phyloP scores from a whole-genome alignment of 129 eudicot genomes.

The Apium graveolens region DNA sequence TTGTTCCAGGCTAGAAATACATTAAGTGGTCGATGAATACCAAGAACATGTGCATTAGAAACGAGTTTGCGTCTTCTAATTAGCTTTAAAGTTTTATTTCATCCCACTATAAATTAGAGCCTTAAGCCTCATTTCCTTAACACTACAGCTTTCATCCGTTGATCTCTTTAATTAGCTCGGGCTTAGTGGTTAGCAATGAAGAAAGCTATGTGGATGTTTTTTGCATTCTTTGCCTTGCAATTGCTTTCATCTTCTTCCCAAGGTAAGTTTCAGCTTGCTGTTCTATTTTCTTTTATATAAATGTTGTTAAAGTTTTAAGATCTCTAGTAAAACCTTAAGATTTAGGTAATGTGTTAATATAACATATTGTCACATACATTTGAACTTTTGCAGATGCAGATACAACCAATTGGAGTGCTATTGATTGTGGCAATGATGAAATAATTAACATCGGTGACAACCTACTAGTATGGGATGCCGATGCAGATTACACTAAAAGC shows the following conservation, averaged over 20 bases:
- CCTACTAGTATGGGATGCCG: not conserved
- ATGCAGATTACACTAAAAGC: not conserved
- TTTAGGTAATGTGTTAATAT: too few relatives aligned
- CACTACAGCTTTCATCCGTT: not conserved
- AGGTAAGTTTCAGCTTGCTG: not conserved
- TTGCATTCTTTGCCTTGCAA: not conserved
- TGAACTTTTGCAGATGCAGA: not conserved
- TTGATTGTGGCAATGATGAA: not conserved
- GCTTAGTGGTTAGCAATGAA: not conserved
- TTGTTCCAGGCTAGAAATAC: too few relatives aligned
- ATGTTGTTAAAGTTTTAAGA: not conserved
- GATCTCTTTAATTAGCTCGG: not conserved
- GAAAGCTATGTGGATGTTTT: not conserved
- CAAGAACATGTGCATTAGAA: too few relatives aligned
- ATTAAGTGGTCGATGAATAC: too few relatives aligned
- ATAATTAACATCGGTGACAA: not conserved
- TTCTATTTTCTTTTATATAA: not conserved
- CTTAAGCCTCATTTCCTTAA: not conserved
- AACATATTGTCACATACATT: too few relatives aligned
- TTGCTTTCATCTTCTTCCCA: not conserved
- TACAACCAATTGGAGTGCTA: not conserved
- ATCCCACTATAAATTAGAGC: not conserved
- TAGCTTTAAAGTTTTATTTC: not conserved
- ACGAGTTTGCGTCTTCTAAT: not conserved
- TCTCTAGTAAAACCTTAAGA: too few relatives aligned